Base-by-base conservation (phyloP, 2,329 filamentous ascomycete species). In the Epichloe elymi region DNA sequence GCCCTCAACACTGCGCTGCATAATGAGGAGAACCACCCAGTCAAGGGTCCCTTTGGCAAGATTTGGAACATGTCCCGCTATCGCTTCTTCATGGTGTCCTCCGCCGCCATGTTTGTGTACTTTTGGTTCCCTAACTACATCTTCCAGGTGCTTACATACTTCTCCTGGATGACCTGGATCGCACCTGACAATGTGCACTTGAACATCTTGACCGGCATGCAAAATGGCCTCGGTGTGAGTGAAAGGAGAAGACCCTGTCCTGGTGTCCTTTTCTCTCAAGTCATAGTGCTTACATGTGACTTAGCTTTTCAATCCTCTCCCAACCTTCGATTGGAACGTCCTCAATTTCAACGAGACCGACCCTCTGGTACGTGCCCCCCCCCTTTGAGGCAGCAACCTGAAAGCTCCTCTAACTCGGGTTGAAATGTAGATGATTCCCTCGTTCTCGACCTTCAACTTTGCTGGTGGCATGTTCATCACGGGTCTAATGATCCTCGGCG, bases 101-200 rank as follows among this genome's bases (percentile, higher is more conserved):
- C 73, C 39, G 56, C 55, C 1, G 66, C 61, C 53, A 76, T 77
- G 70, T 78, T 77, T 50, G 56, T 73, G 4, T 79, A 72, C 58
- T 78, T 75, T 54, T 78, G 73, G 72, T 67, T 80, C 45, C 76
- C 75, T 1, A 69, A 72, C 53, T 76, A 71, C 54, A 58, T 80
- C 43, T 78, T 77, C 56, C 63, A 63, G 14, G 72, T 68, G 3
- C 58, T 78, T 11, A 67, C 65, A 41, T 61, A 65, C 52, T 78
- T 79, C 59, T 72, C 67, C 56, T 79, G 74, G 73, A 70, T 76
- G 57, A 70, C 69, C 0, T 79, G 75, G 75, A 78, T 79, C 48
- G 63, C 69, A 0, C 74, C 74, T 0, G 55, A 63, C 14, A 72
- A 70, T 48, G 56, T 60, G 6, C 62, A 65, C 43, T 56, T 73